Conservation (phyloP, 352 stramenopile species). For the Globisporangium spiculum region DNA sequence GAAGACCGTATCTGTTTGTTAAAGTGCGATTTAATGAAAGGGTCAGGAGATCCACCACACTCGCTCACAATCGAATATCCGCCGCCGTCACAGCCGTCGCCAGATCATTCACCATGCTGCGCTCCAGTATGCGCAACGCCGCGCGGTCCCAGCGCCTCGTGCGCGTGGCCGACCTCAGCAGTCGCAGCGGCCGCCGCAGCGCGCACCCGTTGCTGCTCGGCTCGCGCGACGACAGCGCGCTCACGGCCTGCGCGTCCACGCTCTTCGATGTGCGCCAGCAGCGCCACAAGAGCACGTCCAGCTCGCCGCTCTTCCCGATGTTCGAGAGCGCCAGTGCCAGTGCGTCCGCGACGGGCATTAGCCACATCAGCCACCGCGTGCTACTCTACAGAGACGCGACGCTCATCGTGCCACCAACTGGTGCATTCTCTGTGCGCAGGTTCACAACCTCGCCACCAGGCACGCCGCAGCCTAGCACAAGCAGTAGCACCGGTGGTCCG, state of each 20-base stretch:
- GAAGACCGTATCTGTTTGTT: no score
- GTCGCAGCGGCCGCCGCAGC: not conserved
- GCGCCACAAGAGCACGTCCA: slow-evolving; percentile 10
- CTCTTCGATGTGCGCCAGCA: slow-evolving; percentile 15
- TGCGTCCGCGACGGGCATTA: not conserved
- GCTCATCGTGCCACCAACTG: slow-evolving; percentile 23
- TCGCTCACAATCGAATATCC: slow-evolving; percentile 8
- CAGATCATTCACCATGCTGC: slow-evolving; percentile 29
- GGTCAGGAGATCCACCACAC: not conserved
- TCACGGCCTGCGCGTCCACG: slow-evolving; percentile 22
- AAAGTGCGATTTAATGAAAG: no score
- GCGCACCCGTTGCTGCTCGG: slow-evolving; percentile 18
- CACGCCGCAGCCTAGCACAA: slow-evolving; percentile 16
- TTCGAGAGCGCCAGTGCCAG: not conserved
- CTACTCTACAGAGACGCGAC: slow-evolving; percentile 22
- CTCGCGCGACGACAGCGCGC: slow-evolving; percentile 19
- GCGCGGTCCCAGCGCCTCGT: slow-evolving; percentile 34
- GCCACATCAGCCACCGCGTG: slow-evolving; percentile 9
- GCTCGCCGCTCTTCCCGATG: slow-evolving; percentile 5
- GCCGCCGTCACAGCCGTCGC: not conserved
- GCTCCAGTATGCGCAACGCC: slow-evolving; percentile 38
- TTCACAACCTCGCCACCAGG: slow-evolving; percentile 46
- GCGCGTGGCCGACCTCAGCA: slow-evolving; percentile 17
- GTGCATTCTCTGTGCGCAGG: slow-evolving; percentile 27
- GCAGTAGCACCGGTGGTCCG: not conserved